These are phyloP conservation scores for Chloranthus sessilifolius DNA, from an alignment of 164 flowering plant genomes.

Conservation along the genomic window DNA sequence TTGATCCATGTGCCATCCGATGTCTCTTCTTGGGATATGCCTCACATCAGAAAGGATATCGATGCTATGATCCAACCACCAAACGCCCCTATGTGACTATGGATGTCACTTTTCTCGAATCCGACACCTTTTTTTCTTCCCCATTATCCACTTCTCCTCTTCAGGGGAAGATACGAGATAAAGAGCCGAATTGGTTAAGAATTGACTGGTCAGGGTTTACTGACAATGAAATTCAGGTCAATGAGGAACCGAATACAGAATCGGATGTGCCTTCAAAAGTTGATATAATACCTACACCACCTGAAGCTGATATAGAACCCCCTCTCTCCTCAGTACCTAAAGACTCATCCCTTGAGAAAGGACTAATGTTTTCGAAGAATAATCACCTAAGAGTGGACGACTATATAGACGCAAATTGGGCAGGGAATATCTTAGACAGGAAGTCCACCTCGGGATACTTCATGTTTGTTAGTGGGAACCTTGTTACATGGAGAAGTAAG, in stretches of 20 bases:
- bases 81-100: conserved; percentile 1
- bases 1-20: no score
- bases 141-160: not conserved
- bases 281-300: not conserved
- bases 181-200: not conserved
- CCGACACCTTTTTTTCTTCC: not conserved
- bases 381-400: no score
- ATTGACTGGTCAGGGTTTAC: not conserved
- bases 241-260: not conserved
- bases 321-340: not conserved
- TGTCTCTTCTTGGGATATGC: no score
- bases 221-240: not conserved
- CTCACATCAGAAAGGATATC: conserved; percentile 1
- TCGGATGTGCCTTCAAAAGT: not conserved
- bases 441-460: no score
- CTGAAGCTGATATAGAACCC: not conserved
- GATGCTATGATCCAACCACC: not conserved
- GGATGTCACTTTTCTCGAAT: not conserved
- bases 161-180: not conserved
- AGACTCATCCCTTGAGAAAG: no score
- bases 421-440: no score
- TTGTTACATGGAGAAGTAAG: no score
- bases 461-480: no score
- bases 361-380: no score
- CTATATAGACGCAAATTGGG: no score